Percentiles rank a stretch among this genome's conserved stretches.
Conservation (phyloP, 768 basidiomycete genomes). For the Strobilomyces confusus region DNA sequence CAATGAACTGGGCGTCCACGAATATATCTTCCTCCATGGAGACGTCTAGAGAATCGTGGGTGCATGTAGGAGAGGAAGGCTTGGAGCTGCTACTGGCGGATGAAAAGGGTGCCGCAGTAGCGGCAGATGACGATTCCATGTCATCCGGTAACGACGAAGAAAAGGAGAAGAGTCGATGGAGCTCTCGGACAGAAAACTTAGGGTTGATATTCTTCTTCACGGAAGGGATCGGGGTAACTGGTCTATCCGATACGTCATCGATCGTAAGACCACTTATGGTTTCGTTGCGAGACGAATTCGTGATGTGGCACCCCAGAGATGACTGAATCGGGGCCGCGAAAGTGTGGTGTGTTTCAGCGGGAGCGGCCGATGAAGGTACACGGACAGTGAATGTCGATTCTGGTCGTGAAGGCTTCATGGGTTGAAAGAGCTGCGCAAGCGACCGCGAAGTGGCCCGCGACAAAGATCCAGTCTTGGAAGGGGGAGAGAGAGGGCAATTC, state of each 20-base stretch:
- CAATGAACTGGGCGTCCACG: constrained; percentile 14
- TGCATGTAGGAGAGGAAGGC: constrained; percentile 7
- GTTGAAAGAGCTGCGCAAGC: constrained; percentile 27
- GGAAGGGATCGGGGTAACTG: constrained; percentile 35
- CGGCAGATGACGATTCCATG: constrained; percentile 1
- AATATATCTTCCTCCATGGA: constrained; percentile 17
- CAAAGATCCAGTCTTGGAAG: constrained; percentile 26
- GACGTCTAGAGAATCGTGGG: constrained; percentile 16
- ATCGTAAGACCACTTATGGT: constrained; percentile 7
- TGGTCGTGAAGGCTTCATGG: constrained; percentile 27
- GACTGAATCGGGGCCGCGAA: constrained; percentile 5
- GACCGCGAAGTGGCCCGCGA: constrained; percentile 28
- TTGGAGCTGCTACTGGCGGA: neutral
- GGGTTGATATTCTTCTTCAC: constrained; percentile 23
- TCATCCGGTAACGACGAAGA: constrained; percentile 21
- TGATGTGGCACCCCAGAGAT: constrained; percentile 20
- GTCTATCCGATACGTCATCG: constrained; percentile 16
- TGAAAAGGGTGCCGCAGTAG: neutral
- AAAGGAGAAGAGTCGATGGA: constrained; percentile 32
- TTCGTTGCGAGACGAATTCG: constrained; percentile 20
- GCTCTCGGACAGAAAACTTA: constrained; percentile 36
- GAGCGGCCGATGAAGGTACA: constrained; percentile 19
- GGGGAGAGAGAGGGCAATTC: constrained; percentile 9
- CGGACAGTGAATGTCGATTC: constrained; percentile 22
- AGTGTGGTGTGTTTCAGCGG: constrained; percentile 16